Percentiles rank a stretch among this genome's conserved stretches.
These are phyloP conservation scores for Neoboletus brunneissimus DNA, from an alignment of 768 basidiomycete genomes.

Conservation along the genomic window DNA sequence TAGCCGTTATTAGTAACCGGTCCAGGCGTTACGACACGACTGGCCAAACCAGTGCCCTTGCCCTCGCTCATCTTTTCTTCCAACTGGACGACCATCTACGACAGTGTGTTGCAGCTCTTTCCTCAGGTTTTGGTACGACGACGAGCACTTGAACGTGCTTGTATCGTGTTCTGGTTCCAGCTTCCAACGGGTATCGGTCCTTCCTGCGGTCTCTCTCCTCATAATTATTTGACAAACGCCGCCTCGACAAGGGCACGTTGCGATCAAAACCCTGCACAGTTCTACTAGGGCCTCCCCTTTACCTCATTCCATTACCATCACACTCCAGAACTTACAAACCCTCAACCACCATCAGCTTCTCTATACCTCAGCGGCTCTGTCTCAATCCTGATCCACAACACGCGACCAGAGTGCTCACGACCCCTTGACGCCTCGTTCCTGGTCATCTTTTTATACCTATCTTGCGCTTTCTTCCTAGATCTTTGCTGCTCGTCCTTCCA, in stretches of 20 bases:
- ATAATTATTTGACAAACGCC: conserved; percentile 47
- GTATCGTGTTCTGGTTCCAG: conserved; percentile 22
- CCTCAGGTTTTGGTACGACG: conserved; percentile 10
- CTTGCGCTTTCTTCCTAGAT: conserved; percentile 40
- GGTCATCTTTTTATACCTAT: conserved; percentile 55
- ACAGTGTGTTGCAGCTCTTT: conserved; percentile 6
- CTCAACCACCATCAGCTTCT: conserved; percentile 36
- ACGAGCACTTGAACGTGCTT: conserved; percentile 18
- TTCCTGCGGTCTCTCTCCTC: conserved; percentile 19
- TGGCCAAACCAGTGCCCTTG: conserved; percentile 33
- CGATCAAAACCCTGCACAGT: conserved; percentile 64
- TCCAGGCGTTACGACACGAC: conserved; percentile 32
- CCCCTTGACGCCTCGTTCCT: conserved; percentile 46
- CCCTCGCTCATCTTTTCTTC: conserved; percentile 16
- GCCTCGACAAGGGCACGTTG: conserved; percentile 71
- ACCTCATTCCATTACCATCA: conserved; percentile 50
- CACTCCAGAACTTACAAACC: conserved; percentile 33
- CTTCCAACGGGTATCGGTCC: conserved; percentile 17
- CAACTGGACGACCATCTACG: conserved; percentile 19
- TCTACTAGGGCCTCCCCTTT: conserved; percentile 51
- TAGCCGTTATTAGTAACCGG: conserved; percentile 28
- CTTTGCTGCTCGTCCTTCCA: conserved; percentile 38
- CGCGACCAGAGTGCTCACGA: conserved; percentile 52
- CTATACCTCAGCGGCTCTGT: conserved; percentile 26
- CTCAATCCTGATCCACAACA: conserved; percentile 35